Percentiles rank a stretch among this genome's conserved stretches.
These are phyloP conservation scores for Fusarium stilboides DNA, from an alignment of 2,329 filamentous ascomycete genomes.

Conservation along the genomic window DNA sequence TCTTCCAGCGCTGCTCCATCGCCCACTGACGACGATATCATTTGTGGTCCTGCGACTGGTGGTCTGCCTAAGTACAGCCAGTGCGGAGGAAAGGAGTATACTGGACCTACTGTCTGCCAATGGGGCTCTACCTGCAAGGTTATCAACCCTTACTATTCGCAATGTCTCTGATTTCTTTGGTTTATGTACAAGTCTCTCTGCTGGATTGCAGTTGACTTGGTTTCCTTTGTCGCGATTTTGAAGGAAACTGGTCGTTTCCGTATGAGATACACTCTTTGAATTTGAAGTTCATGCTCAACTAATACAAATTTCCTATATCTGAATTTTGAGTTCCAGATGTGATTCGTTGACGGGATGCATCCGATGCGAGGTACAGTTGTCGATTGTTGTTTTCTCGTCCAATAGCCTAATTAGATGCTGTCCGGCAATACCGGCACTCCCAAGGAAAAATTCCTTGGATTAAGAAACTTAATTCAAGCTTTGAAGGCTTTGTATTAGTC, in stretches of 20 bases:
- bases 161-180: constrained; percentile 37
- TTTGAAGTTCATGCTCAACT: neutral
- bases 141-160: constrained; percentile 35
- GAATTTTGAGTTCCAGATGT: neutral
- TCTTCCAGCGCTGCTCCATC: neutral
- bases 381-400: neutral
- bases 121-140: constrained; percentile 40
- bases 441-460: neutral
- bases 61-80: constrained; percentile 44
- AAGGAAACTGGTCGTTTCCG: neutral
- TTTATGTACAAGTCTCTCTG: neutral
- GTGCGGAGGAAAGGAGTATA: constrained; percentile 34
- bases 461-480: neutral
- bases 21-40: constrained; percentile 30
- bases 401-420: neutral
- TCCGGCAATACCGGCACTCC: neutral
- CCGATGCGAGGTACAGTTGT: neutral
- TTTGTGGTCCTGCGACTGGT: constrained; percentile 38
- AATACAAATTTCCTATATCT: neutral
- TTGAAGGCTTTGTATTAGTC: neutral
- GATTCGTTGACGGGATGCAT: neutral
- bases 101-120: constrained; percentile 21
- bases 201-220: neutral
- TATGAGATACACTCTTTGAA: neutral
- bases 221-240: neutral